Evolutionary conservation across 768 basidiomycete species (phyloP).

Genomic region (Podaxis rugospora): DNA sequence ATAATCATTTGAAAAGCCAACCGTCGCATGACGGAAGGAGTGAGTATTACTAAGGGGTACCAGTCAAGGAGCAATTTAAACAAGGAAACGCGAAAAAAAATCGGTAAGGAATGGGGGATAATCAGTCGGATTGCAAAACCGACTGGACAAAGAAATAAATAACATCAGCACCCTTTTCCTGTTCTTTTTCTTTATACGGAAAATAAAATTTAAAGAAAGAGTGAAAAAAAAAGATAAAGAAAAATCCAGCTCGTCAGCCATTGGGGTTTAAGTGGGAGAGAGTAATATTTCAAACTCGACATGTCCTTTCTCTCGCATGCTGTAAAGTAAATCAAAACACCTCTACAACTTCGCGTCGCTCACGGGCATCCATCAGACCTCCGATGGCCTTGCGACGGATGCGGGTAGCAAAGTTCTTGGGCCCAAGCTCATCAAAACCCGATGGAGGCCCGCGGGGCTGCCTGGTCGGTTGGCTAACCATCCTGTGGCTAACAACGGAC

Average conservation of each 20-base stretch:
- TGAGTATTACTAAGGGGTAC: slow-evolving; percentile 9
- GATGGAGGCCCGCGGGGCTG: slow-evolving; percentile 89
- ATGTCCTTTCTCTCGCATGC: slow-evolving; percentile 6
- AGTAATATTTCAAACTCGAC: not conserved
- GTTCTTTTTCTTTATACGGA: slow-evolving; percentile 9
- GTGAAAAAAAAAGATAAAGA: slow-evolving; percentile 9
- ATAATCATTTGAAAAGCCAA: slow-evolving; percentile 6
- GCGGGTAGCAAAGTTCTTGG: slow-evolving; percentile 85
- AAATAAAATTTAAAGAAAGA: slow-evolving; percentile 4
- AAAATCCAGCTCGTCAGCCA: slow-evolving; percentile 14
- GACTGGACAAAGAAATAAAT: not conserved
- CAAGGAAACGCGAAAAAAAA: not conserved
- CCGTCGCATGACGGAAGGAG: not conserved
- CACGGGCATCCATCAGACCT: slow-evolving; percentile 77
- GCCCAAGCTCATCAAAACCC: slow-evolving; percentile 79
- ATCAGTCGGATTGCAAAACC: not conserved
- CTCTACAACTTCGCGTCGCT: slow-evolving; percentile 72
- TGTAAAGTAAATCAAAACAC: slow-evolving; percentile 44
- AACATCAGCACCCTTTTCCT: slow-evolving; percentile 8
- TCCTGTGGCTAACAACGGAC: slow-evolving; percentile 46
- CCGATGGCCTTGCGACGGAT: slow-evolving; percentile 83
- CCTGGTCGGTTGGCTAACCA: slow-evolving; percentile 70
- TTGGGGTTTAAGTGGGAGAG: slow-evolving; percentile 4
- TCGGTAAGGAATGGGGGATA: slow-evolving; percentile 5
- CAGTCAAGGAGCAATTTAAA: slow-evolving; percentile 6